Base-by-base conservation (phyloP, 169 alveolate species). In the Cryptosporidium tyzzeri region DNA sequence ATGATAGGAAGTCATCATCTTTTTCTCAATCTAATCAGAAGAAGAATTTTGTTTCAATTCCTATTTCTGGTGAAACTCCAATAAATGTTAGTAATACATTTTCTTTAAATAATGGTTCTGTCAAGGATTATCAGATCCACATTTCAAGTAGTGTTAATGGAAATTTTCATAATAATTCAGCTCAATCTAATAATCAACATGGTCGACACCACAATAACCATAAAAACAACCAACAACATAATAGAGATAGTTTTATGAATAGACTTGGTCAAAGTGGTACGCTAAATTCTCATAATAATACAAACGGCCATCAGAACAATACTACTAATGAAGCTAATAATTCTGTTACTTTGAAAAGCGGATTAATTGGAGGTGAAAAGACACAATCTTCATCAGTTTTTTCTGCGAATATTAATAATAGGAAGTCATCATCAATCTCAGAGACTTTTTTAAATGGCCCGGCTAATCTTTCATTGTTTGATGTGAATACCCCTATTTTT, bases 381-480 rank as follows among this genome's bases (percentile, higher is more conserved):
- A 31, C 23, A 14, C 10, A 18, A 37, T 37, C 44, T 33, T 9
- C 71, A 14, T 33, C 71, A 0, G 4, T 37, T 16, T 37, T 65
- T 29, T 10, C 71, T 29, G 0, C 71, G 31, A 10, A 4, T 33
- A 26, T 8, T 41, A n/a, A 23, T 18, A 41, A 65, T 23, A 80
- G 80, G 23, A 80, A 73, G 45, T 58, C 74, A 23, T 80, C 89
- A 16, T 61, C 73, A 14, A 61, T 80, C 29, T 80, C 89, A 23
- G 89, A 67, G 14, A 41, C 55, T 23, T 80, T 80, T 41, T 80
- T 80, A 59, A 80, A 26, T 21, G 89, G 89, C n/a, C 89, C 89
- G 2, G 89, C 89, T 1, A 80, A 80, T 45, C 45, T 80, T 8
- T 80, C 89, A 2, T 41, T 80, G 2, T 80, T 80, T 80, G 89